Evolutionary conservation across 2,329 filamentous ascomycete species (phyloP).

Genomic region (Monosporascus sp.): DNA sequence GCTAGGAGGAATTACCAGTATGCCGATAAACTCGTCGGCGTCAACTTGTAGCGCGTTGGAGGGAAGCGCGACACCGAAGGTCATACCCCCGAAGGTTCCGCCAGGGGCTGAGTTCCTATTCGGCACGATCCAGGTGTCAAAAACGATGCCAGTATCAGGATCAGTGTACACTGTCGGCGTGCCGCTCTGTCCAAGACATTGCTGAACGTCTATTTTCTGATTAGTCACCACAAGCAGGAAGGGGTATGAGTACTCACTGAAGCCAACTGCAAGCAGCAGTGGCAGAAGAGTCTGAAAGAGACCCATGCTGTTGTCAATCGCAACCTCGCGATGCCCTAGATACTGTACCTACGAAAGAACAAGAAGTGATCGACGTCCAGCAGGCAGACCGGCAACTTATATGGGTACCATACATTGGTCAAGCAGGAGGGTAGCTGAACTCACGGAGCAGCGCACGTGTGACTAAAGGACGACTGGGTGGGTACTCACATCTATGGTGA

Average conservation of each 20-base stretch:
- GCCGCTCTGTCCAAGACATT: constrained; percentile 15
- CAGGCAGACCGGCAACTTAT: neutral
- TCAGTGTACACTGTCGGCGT: constrained; percentile 35
- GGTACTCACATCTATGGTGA: neutral
- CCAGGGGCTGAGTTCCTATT: constrained; percentile 18
- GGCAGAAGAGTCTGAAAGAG: constrained; percentile 12
- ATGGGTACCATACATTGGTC: neutral
- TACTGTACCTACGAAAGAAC: neutral
- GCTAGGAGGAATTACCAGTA: constrained; percentile 37
- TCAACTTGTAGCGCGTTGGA: constrained; percentile 39
- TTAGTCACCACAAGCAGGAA: constrained; percentile 8
- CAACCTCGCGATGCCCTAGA: neutral
- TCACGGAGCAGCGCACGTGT: neutral
- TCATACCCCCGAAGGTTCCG: constrained; percentile 38
- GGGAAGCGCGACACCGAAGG: constrained; percentile 51
- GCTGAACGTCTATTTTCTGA: constrained; percentile 16
- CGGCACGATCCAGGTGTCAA: constrained; percentile 43
- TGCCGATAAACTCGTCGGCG: constrained; percentile 53
- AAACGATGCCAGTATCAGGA: constrained; percentile 44
- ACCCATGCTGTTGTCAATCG: constrained; percentile 14
- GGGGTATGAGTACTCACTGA: constrained; percentile 10
- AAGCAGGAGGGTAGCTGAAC: neutral
- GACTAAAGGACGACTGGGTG: neutral
- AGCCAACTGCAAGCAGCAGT: constrained; percentile 19
- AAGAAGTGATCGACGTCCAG: neutral